These are phyloP conservation scores for Penicillium atrosanguineum DNA, from an alignment of 495 filamentous ascomycete genomes.

Conservation along the genomic window DNA sequence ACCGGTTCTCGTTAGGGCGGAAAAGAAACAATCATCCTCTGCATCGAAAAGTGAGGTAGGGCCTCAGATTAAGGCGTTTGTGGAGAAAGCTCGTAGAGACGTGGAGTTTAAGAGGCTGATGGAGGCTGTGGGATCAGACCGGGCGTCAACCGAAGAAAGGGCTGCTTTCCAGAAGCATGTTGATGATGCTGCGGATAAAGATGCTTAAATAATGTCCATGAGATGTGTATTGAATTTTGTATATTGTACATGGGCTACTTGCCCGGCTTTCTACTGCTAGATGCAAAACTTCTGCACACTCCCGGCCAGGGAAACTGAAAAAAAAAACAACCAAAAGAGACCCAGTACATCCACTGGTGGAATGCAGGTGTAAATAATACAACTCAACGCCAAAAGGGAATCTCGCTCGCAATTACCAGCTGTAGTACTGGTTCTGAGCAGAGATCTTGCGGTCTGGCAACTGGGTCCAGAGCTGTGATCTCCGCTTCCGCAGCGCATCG, in stretches of 20 bases:
- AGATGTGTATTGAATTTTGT: constrained; percentile 16
- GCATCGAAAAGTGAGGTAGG: no score
- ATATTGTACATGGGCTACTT: constrained; percentile 30
- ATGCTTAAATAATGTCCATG: constrained; percentile 3
- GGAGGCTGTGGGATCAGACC: neutral
- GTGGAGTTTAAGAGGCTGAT: neutral
- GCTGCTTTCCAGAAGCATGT: neutral
- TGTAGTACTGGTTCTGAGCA: constrained; percentile 80
- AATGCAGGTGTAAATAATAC: constrained; percentile 26
- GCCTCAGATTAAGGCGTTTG: no score
- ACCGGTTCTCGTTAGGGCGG: constrained; percentile 63
- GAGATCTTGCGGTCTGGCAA: constrained; percentile 65
- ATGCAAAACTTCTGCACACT: constrained; percentile 23
- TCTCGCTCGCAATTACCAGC: constrained; percentile 59
- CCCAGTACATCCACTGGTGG: constrained; percentile 3
- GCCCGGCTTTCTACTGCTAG: constrained; percentile 23
- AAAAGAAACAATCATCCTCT: constrained; percentile 8
- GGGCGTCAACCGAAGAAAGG: neutral
- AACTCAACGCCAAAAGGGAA: constrained; percentile 24
- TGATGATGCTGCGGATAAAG: neutral
- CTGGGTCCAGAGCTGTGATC: constrained; percentile 76
- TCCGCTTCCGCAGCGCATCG: constrained; percentile 64
- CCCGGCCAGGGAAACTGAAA: constrained; percentile 9
- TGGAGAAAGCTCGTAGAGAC: neutral
- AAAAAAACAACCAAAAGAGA: constrained; percentile 13